Base-by-base conservation (phyloP, 2,329 filamentous ascomycete species). In the Colletotrichum sp. region DNA sequence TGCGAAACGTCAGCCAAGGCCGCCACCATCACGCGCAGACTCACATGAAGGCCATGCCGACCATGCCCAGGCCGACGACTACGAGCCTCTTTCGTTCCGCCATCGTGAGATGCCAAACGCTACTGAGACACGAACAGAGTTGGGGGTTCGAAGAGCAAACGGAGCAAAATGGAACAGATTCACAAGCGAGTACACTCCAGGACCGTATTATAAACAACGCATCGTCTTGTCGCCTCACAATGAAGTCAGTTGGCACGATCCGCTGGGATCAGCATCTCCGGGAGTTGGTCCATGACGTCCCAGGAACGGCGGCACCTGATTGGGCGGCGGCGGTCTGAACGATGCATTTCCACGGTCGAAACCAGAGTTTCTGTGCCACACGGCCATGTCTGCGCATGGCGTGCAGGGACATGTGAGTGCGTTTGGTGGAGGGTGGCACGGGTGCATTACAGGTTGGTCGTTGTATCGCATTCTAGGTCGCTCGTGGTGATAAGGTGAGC, bases 41-140 rank as follows among this genome's bases (percentile, higher is more conserved):
- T 89, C 86, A 96, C 94, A 98, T 95, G 83, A 98, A 96, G 57
- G 94, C 93, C 79, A 97, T 94, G 52, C 94, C 95, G 60, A 98
- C 96, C 96, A 98, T 98, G 4, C 96, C 96, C 85, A 98, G 85
- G 12, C 96, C 96, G 52, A 98, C 95, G 48, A 98, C 92, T 3
- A 98, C 95, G 43, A 98, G 86, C 81, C 90, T 92, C 83, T 95
- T 95, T 77, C 91, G 87, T 76, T 85, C 77, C 5, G 81, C 77
- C 89, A 94, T 77, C 39, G 64, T 34, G 34, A 64, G 55, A 64
- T 32, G 52, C 48, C 68, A 60, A 61, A 63, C 69, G 57, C 48
- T 30, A 30, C 26, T 7, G 34, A 74, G 26, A 52, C 32, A 43
- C 48, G 36, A 14, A 55, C 59, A 52, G 14, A 60, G 26, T 7